phyloP scores from a whole-genome alignment of 305 asterid genomes.

The Rubia balearica region DNA sequence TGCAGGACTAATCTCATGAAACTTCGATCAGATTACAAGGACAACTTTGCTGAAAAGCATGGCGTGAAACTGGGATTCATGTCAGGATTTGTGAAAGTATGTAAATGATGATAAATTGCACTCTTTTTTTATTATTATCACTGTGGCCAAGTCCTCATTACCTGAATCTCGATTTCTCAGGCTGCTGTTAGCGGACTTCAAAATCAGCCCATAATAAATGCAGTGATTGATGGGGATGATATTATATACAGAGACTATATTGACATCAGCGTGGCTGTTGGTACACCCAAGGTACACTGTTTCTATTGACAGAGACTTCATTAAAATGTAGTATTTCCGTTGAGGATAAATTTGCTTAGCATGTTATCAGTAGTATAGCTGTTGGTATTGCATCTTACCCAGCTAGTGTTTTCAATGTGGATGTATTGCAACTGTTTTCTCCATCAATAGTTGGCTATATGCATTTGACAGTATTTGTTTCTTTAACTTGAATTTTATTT shows the following conservation, averaged over 20 bases:
- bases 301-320: background rate
- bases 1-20: slow-evolving; percentile 99
- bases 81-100: slow-evolving; percentile 92
- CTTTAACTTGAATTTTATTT: too few relatives aligned
- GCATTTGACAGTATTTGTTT: background rate
- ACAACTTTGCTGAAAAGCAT: slow-evolving; percentile 85
- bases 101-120: slow-evolving; percentile 10
- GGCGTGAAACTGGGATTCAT: slow-evolving; percentile 93
- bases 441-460: background rate
- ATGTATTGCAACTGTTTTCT: background rate
- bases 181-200: slow-evolving; percentile 92
- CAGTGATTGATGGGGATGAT: slow-evolving; percentile 98
- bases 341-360: background rate
- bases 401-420: background rate
- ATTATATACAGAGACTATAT: slow-evolving; percentile 87
- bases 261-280: slow-evolving; percentile 98
- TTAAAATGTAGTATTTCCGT: background rate
- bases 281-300: slow-evolving; percentile 98
- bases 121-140: slow-evolving; percentile 3
- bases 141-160: slow-evolving; percentile 12
- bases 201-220: slow-evolving; percentile 89
- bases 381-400: background rate
- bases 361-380: background rate
- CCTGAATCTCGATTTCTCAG: slow-evolving; percentile 32
- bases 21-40: slow-evolving; percentile 93